Percentiles rank a stretch among this genome's conserved stretches.
phyloP scores from a whole-genome alignment of 306 rosid species.

The Leucaena leucocephala region DNA sequence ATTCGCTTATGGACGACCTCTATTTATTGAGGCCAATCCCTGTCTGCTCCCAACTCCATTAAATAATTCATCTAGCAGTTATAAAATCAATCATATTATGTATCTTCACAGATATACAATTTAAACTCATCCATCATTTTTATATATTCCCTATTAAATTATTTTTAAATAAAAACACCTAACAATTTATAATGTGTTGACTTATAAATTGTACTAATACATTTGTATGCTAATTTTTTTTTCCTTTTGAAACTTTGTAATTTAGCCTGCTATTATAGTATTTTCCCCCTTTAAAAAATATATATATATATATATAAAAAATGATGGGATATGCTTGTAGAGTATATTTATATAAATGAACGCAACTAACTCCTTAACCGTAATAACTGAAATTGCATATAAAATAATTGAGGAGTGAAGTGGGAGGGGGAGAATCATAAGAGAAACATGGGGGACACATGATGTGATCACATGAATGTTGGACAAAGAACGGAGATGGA shows the following conservation, averaged over 20 bases:
- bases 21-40: constrained; percentile 42
- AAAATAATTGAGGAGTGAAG: constrained; percentile 36
- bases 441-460: constrained; percentile 72
- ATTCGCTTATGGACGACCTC: constrained; percentile 23
- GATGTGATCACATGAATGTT: constrained; percentile 80
- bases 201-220: not conserved
- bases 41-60: constrained; percentile 31
- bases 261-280: not conserved
- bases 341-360: constrained; percentile 1
- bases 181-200: not conserved
- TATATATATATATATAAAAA: too few relatives aligned
- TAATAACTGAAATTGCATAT: constrained; percentile 69
- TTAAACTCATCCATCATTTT: not conserved
- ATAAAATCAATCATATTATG: not conserved
- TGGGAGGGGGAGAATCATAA: constrained; percentile 47
- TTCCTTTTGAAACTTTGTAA: not conserved
- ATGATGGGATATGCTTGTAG: too few relatives aligned
- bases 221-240: not conserved
- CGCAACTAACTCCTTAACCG: constrained; percentile 74
- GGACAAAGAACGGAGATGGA: constrained; percentile 48
- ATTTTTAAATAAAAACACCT: not conserved
- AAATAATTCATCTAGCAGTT: constrained; percentile 29
- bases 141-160: not conserved
- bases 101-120: not conserved
- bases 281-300: not conserved